A percentile compares a stretch with the other conserved stretches of the same genome.
phyloP scores from a whole-genome alignment of 2,329 filamentous ascomycete species.

The Ceratocystis ficicola region DNA sequence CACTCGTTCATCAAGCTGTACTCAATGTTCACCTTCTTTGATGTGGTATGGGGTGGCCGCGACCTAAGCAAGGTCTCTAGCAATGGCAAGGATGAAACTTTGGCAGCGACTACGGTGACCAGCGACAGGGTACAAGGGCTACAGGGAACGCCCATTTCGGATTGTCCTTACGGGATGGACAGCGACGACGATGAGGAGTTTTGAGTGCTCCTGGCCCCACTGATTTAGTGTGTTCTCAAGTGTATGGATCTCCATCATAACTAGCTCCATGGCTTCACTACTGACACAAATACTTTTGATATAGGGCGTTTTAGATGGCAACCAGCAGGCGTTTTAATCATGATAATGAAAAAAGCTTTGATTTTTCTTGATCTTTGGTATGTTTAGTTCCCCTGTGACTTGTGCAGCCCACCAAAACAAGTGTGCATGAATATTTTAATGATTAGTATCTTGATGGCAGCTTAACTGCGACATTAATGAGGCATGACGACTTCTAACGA shows the following conservation, averaged over 20 bases:
- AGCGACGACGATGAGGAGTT: background rate
- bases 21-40: slow-evolving; percentile 41
- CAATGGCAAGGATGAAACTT: background rate
- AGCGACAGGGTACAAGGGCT: background rate
- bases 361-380: background rate
- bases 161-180: background rate
- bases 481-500: background rate
- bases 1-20: slow-evolving; percentile 48
- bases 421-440: background rate
- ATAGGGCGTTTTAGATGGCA: background rate
- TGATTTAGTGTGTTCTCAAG: background rate
- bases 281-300: background rate
- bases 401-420: too few species aligned
- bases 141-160: background rate
- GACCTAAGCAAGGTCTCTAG: slow-evolving; percentile 12
- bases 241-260: background rate
- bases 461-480: background rate
- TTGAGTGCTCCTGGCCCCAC: background rate
- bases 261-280: background rate
- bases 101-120: background rate
- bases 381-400: background rate
- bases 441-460: background rate
- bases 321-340: background rate
- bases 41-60: slow-evolving; percentile 31
- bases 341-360: background rate